Evolutionary conservation across 2,329 filamentous ascomycete species (phyloP).

Genomic region (Cyanodermella asteris): DNA sequence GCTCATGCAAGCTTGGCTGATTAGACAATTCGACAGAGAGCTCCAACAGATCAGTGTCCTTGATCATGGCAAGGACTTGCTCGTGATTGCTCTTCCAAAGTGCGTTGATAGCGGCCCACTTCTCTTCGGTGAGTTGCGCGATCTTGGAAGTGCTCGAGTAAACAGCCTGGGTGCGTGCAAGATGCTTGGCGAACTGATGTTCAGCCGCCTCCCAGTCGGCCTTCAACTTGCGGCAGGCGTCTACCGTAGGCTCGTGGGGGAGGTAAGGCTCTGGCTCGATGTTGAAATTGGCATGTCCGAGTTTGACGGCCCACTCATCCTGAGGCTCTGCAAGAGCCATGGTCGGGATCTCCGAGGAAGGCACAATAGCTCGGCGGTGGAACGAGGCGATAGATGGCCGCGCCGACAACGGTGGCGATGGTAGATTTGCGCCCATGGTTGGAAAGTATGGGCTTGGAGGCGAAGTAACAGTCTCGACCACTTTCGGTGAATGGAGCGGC

Average conservation of each 20-base stretch:
- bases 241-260: conserved; percentile 38
- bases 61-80: conserved; percentile 32
- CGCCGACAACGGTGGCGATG: conserved; percentile 54
- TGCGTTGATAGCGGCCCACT: conserved; percentile 64
- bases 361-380: conserved; percentile 27
- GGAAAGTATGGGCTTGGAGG: conserved; percentile 26
- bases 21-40: conserved; percentile 2
- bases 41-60: conserved; percentile 10
- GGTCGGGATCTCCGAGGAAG: conserved; percentile 35
- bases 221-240: conserved; percentile 41
- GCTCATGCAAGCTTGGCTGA: conserved; percentile 15
- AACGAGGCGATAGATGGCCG: conserved; percentile 63
- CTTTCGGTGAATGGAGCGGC: conserved; percentile 66
- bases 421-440: conserved; percentile 24
- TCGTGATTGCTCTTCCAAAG: conserved; percentile 54
- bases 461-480: conserved; percentile 34
- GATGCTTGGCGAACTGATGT: conserved; percentile 71
- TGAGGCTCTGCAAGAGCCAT: conserved; percentile 42
- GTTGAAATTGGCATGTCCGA: conserved; percentile 86
- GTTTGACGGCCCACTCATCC: conserved; percentile 63
- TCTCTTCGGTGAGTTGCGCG: conserved; percentile 64
- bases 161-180: conserved; percentile 72
- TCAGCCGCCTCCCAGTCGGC: conserved; percentile 67
- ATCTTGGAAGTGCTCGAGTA: conserved; percentile 79
- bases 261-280: conserved; percentile 65